Percentiles rank a stretch among this genome's conserved stretches.
Evolutionary conservation across 2,329 filamentous ascomycete species (phyloP).

Genomic region (Colletotrichum sp.): DNA sequence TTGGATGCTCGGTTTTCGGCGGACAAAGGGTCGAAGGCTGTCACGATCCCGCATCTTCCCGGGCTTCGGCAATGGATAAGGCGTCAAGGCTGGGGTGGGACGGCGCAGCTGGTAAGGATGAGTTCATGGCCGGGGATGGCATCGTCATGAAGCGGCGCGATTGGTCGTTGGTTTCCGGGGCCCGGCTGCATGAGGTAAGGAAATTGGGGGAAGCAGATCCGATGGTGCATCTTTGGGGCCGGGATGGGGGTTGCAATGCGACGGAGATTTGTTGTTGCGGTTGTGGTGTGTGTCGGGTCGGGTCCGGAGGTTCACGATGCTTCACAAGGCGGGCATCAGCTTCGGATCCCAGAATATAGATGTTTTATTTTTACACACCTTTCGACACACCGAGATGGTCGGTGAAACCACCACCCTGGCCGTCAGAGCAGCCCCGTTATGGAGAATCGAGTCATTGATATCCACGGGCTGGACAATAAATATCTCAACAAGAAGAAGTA

Average conservation of each 20-base stretch:
- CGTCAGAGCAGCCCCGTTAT: neutral
- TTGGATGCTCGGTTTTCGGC: slow-evolving; percentile 6
- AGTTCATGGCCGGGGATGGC: neutral
- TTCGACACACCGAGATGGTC: neutral
- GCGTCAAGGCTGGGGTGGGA: neutral
- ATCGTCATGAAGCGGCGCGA: slow-evolving; percentile 10
- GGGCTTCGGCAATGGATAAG: slow-evolving; percentile 16
- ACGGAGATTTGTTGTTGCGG: slow-evolving; percentile 17
- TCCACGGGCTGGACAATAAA: neutral
- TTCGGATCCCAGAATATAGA: neutral
- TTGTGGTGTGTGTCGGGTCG: neutral
- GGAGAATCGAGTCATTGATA: slow-evolving; percentile 7
- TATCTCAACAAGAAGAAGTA: slow-evolving; percentile 11
- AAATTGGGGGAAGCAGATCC: neutral
- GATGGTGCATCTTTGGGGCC: neutral
- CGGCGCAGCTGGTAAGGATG: slow-evolving; percentile 2
- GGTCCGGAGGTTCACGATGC: slow-evolving; percentile 1
- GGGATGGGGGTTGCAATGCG: neutral
- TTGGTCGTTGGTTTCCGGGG: slow-evolving; percentile 18
- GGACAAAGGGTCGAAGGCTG: slow-evolving; percentile 4
- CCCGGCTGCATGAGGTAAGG: slow-evolving; percentile 9
- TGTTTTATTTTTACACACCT: neutral
- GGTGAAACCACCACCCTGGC: neutral
- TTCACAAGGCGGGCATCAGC: neutral
- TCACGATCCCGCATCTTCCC: slow-evolving; percentile 18